Evolutionary conservation across 1,284 basidiomycete genomes (phyloP).

Genomic region (Butyriboletus pseudospeciosus): DNA sequence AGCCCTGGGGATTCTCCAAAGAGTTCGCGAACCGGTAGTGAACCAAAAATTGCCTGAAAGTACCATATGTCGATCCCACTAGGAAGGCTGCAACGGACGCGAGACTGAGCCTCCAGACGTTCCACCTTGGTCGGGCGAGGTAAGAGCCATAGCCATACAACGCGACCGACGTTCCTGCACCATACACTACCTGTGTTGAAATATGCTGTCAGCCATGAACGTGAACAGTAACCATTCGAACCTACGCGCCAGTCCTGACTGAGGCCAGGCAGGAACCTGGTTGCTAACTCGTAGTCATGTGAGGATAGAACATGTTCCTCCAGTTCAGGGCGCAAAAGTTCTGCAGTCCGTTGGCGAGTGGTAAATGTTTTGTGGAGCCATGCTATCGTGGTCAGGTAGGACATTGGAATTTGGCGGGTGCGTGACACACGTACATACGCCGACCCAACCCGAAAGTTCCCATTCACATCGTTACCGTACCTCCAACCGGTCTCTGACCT

Average conservation of each 20-base stretch:
- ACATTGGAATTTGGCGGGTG: slow-evolving; percentile 9
- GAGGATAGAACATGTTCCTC: slow-evolving; percentile 50
- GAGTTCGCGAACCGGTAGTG: slow-evolving; percentile 45
- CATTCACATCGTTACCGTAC: not conserved
- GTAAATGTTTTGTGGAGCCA: slow-evolving; percentile 43
- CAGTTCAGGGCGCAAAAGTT: slow-evolving; percentile 55
- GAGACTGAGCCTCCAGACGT: slow-evolving; percentile 22
- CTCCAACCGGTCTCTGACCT: not conserved
- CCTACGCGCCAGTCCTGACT: slow-evolving; percentile 43
- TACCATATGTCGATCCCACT: slow-evolving; percentile 29
- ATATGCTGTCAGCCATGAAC: slow-evolving; percentile 4
- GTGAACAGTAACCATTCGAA: not conserved
- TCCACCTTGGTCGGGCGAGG: slow-evolving; percentile 30
- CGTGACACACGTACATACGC: not conserved
- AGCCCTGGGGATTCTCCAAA: slow-evolving; percentile 44
- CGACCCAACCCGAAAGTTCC: not conserved
- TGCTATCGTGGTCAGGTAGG: slow-evolving; percentile 24
- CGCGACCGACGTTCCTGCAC: slow-evolving; percentile 23
- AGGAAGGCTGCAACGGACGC: slow-evolving; percentile 24
- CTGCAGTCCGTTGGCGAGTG: slow-evolving; percentile 32
- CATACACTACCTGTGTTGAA: slow-evolving; percentile 26
- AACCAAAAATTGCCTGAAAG: slow-evolving; percentile 41
- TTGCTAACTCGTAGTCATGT: slow-evolving; percentile 53
- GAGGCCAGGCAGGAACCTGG: slow-evolving; percentile 46
- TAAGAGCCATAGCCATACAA: slow-evolving; percentile 29